Percentiles rank a stretch among this genome's conserved stretches.
These are phyloP conservation scores for Cymbopogon flexuosus DNA, from an alignment of 202 grass and related monocot species.

Conservation along the genomic window DNA sequence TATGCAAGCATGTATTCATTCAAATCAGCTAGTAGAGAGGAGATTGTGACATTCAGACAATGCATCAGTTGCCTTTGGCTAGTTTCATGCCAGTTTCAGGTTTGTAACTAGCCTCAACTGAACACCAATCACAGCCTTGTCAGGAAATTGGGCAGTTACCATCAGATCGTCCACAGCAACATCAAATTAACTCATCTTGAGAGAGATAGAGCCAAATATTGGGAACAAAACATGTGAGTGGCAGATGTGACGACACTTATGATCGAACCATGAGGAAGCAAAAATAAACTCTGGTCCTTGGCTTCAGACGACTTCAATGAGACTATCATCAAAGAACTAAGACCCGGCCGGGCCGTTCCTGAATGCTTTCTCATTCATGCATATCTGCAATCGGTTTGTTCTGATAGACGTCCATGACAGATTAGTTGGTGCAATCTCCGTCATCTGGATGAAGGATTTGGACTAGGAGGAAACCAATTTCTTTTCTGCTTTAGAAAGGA, in stretches of 20 bases:
- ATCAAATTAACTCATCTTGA: too few species aligned
- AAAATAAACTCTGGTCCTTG: not conserved
- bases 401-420: not conserved
- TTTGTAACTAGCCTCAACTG: too few species aligned
- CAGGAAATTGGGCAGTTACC: too few species aligned
- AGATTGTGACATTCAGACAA: too few species aligned
- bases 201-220: not conserved
- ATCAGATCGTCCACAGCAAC: too few species aligned
- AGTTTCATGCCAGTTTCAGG: too few species aligned
- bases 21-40: not conserved
- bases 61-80: too few species aligned
- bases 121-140: too few species aligned
- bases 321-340: not conserved
- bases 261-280: too few species aligned
- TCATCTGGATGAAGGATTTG: not conserved
- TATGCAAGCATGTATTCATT: not conserved
- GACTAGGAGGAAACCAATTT: not conserved
- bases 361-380: not conserved
- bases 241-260: not conserved
- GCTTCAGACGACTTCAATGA: not conserved
- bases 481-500: not conserved
- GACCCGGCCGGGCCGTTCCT: not conserved
- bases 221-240: not conserved
- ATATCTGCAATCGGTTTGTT: not conserved
- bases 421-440: not conserved